phyloP scores from a whole-genome alignment of 176 grass and related monocot species.

The Oryza australiensis region DNA sequence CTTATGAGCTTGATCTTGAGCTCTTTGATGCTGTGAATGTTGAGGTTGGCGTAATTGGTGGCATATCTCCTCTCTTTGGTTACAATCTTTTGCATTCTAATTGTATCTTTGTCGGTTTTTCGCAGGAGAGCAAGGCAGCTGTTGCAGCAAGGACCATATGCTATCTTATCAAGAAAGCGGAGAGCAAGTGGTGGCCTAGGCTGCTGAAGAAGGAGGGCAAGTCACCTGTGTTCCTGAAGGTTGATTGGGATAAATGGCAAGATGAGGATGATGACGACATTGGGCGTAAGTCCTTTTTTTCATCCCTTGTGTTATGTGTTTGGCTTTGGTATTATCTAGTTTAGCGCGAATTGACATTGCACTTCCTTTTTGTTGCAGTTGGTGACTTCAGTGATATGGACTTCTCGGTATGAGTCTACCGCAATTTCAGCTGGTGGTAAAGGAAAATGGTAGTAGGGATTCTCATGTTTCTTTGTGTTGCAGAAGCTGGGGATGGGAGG shows the following conservation, averaged over 20 bases:
- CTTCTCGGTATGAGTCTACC: conserved; percentile 65
- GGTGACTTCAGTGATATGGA: conserved; percentile 80
- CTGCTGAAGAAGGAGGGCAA: conserved; percentile 72
- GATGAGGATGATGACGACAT: conserved; percentile 85
- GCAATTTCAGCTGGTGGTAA: not conserved
- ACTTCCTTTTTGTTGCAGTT: conserved; percentile 39
- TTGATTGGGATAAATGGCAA: conserved; percentile 98
- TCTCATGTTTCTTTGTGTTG: conserved; percentile 41
- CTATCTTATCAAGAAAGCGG: conserved; percentile 76
- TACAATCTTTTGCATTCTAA: not conserved
- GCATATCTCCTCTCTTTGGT: not conserved
- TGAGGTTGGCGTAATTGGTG: conserved; percentile 51
- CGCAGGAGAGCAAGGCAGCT: conserved; percentile 81
- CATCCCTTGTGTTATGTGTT: not conserved
- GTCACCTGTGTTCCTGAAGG: conserved; percentile 77
- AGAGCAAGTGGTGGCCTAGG: conserved; percentile 81
- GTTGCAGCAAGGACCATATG: conserved; percentile 75
- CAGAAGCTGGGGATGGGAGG: conserved; percentile 82
- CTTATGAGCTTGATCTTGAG: conserved; percentile 78
- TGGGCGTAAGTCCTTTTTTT: conserved; percentile 45
- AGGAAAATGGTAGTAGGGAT: not conserved
- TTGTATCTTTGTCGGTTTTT: not conserved
- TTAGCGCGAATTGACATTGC: not conserved
- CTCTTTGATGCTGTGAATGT: conserved; percentile 78
- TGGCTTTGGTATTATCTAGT: not conserved